Evolutionary conservation across 2,329 filamentous ascomycete genomes (phyloP).

Genomic region (Hypoxylon sp.): DNA sequence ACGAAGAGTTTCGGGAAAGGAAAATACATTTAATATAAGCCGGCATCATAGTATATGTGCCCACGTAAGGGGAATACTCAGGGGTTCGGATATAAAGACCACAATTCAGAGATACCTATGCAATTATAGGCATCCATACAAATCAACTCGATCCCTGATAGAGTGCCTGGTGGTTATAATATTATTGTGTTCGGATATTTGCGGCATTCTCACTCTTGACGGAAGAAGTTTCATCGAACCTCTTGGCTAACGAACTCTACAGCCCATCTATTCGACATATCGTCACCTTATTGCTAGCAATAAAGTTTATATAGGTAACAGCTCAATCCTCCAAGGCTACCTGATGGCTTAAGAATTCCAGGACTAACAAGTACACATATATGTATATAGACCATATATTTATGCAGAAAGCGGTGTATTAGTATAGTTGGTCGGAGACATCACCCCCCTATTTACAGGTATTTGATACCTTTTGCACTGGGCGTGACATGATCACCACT

Average conservation of each 20-base stretch:
- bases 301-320: background rate
- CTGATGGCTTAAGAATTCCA: too few relatives aligned
- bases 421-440: background rate
- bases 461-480: background rate
- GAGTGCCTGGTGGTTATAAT: background rate
- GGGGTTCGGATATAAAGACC: background rate
- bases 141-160: background rate
- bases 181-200: background rate
- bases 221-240: background rate
- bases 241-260: background rate
- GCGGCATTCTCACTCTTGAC: background rate
- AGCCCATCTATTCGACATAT: background rate
- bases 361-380: background rate
- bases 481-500: background rate
- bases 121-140: background rate
- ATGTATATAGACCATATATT: background rate
- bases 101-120: background rate
- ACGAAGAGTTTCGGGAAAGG: background rate
- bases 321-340: too few relatives aligned
- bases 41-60: background rate
- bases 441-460: background rate
- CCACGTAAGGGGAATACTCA: background rate
- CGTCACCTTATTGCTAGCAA: background rate
- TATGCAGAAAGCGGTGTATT: background rate
- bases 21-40: background rate